Conservation (phyloP, 2,329 filamentous ascomycete genomes). For the Calonectria pseudoreteaudii region DNA sequence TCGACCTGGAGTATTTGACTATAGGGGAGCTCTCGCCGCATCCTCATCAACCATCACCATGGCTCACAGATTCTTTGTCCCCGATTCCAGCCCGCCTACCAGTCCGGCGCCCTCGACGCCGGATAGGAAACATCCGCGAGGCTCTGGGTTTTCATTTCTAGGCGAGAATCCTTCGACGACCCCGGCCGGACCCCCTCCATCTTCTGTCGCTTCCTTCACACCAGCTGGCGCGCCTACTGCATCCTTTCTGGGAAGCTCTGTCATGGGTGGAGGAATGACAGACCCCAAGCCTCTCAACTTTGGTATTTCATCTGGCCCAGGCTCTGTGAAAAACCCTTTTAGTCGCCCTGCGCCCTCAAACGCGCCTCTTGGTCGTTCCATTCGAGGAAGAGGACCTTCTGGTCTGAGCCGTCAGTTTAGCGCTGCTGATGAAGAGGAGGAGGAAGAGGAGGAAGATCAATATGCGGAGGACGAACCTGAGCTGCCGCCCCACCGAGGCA, state of each 20-base stretch:
- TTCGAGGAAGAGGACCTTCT: slow-evolving; percentile 60
- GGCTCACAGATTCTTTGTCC: slow-evolving; percentile 56
- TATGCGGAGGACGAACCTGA: slow-evolving; percentile 51
- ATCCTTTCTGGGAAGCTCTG: slow-evolving; percentile 66
- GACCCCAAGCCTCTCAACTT: slow-evolving; percentile 55
- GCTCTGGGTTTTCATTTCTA: slow-evolving; percentile 52
- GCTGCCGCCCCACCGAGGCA: slow-evolving; percentile 46
- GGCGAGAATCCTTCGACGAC: slow-evolving; percentile 64
- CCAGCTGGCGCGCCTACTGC: slow-evolving; percentile 67
- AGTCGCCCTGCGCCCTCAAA: slow-evolving; percentile 51
- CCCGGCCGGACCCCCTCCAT: slow-evolving; percentile 63
- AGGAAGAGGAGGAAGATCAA: slow-evolving; percentile 43
- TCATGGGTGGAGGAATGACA: slow-evolving; percentile 56
- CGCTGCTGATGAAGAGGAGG: slow-evolving; percentile 46
- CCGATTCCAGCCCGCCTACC: slow-evolving; percentile 56
- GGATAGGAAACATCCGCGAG: slow-evolving; percentile 51
- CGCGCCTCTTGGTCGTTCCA: slow-evolving; percentile 61
- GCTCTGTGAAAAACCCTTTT: slow-evolving; percentile 53
- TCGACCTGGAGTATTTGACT: slow-evolving; percentile 23
- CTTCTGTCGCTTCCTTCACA: slow-evolving; percentile 66
- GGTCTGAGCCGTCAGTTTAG: slow-evolving; percentile 59
- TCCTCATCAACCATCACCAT: slow-evolving; percentile 44
- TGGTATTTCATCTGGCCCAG: slow-evolving; percentile 45
- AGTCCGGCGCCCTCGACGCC: slow-evolving; percentile 63
- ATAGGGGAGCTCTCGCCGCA: slow-evolving; percentile 31